A percentile compares a stretch with the other conserved stretches of the same genome.
Evolutionary conservation across 108 stramenopile genomes (phyloP).

Genomic region (Fragilariopsis cylindrus): DNA sequence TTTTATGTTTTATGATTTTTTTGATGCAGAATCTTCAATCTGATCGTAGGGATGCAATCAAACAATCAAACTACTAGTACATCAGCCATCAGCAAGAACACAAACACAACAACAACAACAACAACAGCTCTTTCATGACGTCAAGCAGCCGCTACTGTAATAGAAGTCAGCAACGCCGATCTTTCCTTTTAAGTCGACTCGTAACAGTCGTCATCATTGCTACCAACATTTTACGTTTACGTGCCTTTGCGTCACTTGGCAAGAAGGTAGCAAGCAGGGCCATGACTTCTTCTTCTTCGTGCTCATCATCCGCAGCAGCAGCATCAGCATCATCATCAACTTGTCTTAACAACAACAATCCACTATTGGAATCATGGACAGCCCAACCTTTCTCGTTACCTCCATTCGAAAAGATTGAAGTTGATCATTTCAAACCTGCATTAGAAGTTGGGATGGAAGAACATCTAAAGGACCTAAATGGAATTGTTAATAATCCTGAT

Average conservation of each 20-base stretch:
- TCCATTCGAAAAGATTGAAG: slow-evolving; percentile 49
- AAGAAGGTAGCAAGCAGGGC: neutral
- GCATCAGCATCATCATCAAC: neutral
- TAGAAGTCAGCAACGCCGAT: neutral
- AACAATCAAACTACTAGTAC: too few relatives aligned
- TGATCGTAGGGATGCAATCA: too few relatives aligned
- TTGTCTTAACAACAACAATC: slow-evolving; percentile 36
- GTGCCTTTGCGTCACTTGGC: slow-evolving; percentile 1
- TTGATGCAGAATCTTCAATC: too few relatives aligned
- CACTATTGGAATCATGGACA: slow-evolving; percentile 54
- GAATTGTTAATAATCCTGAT: slow-evolving; percentile 45
- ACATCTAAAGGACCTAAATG: slow-evolving; percentile 53
- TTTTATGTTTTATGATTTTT: too few relatives aligned
- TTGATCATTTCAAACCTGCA: slow-evolving; percentile 52
- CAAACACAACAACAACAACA: too few relatives aligned
- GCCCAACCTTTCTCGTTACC: slow-evolving; percentile 58
- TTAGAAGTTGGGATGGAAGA: slow-evolving; percentile 54
- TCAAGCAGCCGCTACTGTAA: too few relatives aligned
- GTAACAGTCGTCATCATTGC: neutral
- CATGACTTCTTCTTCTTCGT: neutral
- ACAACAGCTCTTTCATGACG: too few relatives aligned
- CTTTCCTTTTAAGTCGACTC: neutral
- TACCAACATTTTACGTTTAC: neutral
- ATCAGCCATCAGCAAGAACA: too few relatives aligned
- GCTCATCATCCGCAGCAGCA: neutral